phyloP scores from a whole-genome alignment of 192 early-diverging fungal genomes.

The Podila verticillata region DNA sequence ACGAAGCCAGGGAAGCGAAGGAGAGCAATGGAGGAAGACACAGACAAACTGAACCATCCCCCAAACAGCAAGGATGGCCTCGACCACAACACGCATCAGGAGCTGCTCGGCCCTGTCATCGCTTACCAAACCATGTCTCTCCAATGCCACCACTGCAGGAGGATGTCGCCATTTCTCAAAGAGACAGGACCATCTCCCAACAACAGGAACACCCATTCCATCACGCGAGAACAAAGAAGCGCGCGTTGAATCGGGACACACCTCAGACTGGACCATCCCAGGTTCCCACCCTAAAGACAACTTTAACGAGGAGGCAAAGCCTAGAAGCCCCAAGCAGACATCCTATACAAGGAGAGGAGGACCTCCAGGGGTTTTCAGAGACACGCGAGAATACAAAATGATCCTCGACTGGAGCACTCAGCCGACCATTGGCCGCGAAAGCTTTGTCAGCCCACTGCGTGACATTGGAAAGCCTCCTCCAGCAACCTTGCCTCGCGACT shows the following conservation, averaged over 20 bases:
- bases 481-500: not conserved
- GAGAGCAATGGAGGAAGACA: no score
- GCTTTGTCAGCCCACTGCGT: not conserved
- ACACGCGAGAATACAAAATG: not conserved
- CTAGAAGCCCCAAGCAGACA: not conserved
- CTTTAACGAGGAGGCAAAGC: not conserved
- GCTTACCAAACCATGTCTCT: not conserved
- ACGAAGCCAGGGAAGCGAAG: not conserved
- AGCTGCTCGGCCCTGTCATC: not conserved
- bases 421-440: not conserved
- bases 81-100: not conserved
- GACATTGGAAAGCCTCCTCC: not conserved
- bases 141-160: not conserved
- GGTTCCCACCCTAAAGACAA: not conserved
- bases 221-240: not conserved
- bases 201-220: not conserved
- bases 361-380: not conserved
- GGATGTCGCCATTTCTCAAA: slow-evolving; percentile 1
- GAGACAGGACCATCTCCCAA: not conserved
- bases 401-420: slow-evolving; percentile 1
- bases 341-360: not conserved
- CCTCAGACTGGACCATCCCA: not conserved
- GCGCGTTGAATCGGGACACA: not conserved
- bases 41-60: no score
- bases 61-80: not conserved